phyloP scores from a whole-genome alignment of 495 filamentous ascomycete genomes.

The Poronia punctata region DNA sequence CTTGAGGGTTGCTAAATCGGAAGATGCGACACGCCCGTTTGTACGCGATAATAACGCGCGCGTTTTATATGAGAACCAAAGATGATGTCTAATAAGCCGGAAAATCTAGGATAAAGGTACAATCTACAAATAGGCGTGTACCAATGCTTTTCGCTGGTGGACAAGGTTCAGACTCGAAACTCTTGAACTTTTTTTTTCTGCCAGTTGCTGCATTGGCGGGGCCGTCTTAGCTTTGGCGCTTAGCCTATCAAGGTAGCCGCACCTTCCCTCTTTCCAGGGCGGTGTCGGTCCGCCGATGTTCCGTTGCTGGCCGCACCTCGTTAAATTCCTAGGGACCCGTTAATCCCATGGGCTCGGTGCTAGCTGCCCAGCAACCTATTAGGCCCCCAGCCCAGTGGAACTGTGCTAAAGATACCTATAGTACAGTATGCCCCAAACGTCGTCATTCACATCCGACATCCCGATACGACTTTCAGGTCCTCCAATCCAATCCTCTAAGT shows the following conservation, averaged over 20 bases:
- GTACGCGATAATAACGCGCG: too few relatives aligned
- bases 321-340: neutral
- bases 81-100: too few relatives aligned
- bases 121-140: too few relatives aligned
- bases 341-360: neutral
- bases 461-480: too few relatives aligned
- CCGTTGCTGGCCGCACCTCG: constrained; percentile 5
- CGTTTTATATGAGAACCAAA: too few relatives aligned
- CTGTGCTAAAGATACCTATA: neutral
- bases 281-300: constrained; percentile 21
- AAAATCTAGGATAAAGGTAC: too few relatives aligned
- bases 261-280: constrained; percentile 10
- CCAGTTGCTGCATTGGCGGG: constrained; percentile 4
- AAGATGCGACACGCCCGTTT: too few relatives aligned
- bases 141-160: too few relatives aligned
- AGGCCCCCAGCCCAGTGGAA: constrained; percentile 3
- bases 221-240: neutral
- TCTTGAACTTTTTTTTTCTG: neutral
- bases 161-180: too few relatives aligned
- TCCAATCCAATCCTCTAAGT: too few relatives aligned
- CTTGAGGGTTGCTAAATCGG: too few relatives aligned
- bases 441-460: constrained; percentile 28
- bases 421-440: constrained; percentile 9
- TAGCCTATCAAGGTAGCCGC: neutral
- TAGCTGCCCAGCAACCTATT: too few relatives aligned